Conservation (phyloP, 148 eudicot species). For the Dysphania ambrosioides region DNA sequence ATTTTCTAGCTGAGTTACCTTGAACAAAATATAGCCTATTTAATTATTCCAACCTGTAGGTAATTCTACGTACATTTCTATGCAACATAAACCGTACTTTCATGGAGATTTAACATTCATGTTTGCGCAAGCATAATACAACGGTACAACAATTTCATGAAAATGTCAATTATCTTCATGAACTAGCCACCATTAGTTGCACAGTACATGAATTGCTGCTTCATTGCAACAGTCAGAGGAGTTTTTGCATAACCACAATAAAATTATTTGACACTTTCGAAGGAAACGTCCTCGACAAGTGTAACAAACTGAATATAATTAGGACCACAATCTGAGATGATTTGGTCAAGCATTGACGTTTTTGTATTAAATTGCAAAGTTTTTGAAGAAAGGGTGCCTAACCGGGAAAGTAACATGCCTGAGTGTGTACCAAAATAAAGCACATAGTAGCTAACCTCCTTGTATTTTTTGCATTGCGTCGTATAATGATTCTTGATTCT, state of each 20-base stretch:
- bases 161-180: neutral
- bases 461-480: constrained; percentile 72
- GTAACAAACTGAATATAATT: too few relatives aligned
- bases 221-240: neutral
- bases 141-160: neutral
- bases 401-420: neutral
- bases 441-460: constrained; percentile 49
- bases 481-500: constrained; percentile 49
- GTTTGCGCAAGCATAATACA: neutral
- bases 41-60: neutral
- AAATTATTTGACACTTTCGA: neutral
- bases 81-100: neutral
- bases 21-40: neutral
- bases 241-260: neutral
- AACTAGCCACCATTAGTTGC: neutral
- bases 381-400: neutral
- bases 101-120: neutral
- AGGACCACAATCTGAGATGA: too few relatives aligned
- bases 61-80: neutral
- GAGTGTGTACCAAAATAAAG: constrained; percentile 1
- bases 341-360: neutral
- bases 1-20: neutral
- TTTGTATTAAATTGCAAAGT: neutral
- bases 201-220: neutral
- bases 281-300: too few relatives aligned